Base-by-base conservation (phyloP, 495 filamentous ascomycete genomes). In the Neurospora sp. region DNA sequence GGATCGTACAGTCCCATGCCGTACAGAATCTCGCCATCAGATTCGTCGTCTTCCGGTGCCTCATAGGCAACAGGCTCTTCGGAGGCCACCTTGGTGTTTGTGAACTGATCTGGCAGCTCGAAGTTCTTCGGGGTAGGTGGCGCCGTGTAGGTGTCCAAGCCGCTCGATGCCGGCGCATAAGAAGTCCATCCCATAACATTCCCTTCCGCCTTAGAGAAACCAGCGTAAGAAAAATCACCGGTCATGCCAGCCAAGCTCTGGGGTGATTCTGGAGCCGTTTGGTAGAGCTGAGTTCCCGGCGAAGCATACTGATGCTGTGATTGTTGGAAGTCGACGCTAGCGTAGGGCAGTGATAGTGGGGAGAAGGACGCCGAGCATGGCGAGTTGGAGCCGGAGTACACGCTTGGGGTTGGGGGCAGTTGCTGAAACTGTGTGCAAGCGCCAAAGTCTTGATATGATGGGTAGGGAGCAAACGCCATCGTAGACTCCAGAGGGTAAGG, bases 1-100 rank as follows among this genome's bases (percentile, higher is more conserved):
- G 88, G 81, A 78, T 92, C 93, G 82, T 96, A 95, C 2, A 96
- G 86, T 12, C 93, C 93, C 90, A 96, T 91, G 27, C 92, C 93
- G 27, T 94, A 89, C 3, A 96, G 84, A 76, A 93, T 92, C 74
- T 93, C 91, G 70, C 88, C 89, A 38, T 84, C 84, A 77, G 84
- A 78, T 75, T 88, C 77, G 72, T 79, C 74, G 73, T 80, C 73
- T 62, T 83, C 79, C 12, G 85, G 83, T n/a, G 87, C 77, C 10
- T 83, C 72, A 46, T 85, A 80, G 20, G 84, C 79, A 72, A 87
- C 84, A 5, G 82, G 73, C 23, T 87, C 85, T 69, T 86, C 85
- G 6, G 82, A 70, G n/a, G 79, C 72, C 31, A 86, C 76, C 42
- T 78, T 78, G 69, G 81, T 76, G 11, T 86, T 83, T 39, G 83